These are phyloP conservation scores for Kockiozyma suomiensis DNA, from an alignment of 805 yeast species.

Conservation along the genomic window DNA sequence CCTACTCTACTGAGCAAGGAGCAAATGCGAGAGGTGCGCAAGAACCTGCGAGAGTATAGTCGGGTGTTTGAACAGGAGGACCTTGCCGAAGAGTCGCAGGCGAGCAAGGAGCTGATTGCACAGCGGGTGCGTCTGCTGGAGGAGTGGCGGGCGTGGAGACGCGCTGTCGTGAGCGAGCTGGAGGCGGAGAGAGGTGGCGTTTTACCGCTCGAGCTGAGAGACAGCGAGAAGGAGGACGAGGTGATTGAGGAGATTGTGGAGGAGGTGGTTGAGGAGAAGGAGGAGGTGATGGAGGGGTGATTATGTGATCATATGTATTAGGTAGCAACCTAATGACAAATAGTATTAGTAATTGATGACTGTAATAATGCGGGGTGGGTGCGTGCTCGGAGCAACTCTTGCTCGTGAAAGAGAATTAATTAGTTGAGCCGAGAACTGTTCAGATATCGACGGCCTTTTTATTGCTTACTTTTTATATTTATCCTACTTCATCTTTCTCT, in stretches of 20 bases:
- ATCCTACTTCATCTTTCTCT: no score
- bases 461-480: no score
- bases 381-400: no score
- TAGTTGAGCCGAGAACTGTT: no score
- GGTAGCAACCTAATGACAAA: no score
- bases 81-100: conserved; percentile 93
- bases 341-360: not conserved
- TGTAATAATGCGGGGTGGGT: no score
- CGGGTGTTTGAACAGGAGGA: conserved; percentile 94
- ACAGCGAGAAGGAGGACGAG: conserved; percentile 53
- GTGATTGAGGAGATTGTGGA: conserved; percentile 75
- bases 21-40: conserved; percentile 86
- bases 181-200: conserved; percentile 51
- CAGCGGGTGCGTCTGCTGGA: conserved; percentile 77
- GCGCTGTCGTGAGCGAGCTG: conserved; percentile 51
- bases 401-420: no score
- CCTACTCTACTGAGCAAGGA: conserved; percentile 69
- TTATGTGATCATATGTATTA: not conserved
- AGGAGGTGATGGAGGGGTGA: conserved; percentile 43
- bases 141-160: conserved; percentile 85
- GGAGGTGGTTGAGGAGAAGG: conserved; percentile 54
- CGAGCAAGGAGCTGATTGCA: conserved; percentile 84
- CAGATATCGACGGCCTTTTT: no score
- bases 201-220: conserved; percentile 37
- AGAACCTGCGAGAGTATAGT: conserved; percentile 83